Evolutionary conservation across 2,329 filamentous ascomycete species (phyloP).

Genomic region (Ambrosiella xylebori): DNA sequence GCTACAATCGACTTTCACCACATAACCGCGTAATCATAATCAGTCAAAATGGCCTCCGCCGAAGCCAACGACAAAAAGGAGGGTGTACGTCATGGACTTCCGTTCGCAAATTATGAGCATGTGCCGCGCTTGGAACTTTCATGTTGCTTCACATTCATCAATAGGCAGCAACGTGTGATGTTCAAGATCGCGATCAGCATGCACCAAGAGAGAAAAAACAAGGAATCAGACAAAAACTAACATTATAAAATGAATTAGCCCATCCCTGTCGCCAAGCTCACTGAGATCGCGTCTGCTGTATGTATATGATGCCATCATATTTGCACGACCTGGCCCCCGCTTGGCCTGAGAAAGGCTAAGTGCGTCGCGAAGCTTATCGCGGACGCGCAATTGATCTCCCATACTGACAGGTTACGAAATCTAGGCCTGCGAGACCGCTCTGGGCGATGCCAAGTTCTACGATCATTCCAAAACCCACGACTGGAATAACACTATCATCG

Average conservation of each 20-base stretch:
- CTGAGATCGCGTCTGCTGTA: slow-evolving; percentile 75
- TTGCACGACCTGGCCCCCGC: too few relatives aligned
- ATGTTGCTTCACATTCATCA: too few relatives aligned
- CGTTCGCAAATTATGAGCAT: too few relatives aligned
- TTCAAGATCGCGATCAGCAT: neutral
- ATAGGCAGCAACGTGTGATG: too few relatives aligned
- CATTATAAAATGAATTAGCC: slow-evolving; percentile 35
- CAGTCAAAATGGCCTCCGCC: slow-evolving; percentile 5
- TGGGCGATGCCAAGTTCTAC: slow-evolving; percentile 62
- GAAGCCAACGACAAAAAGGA: neutral
- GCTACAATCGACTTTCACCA: neutral
- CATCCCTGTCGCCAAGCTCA: slow-evolving; percentile 56
- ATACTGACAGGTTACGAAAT: neutral
- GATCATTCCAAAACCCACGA: slow-evolving; percentile 68
- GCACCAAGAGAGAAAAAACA: neutral
- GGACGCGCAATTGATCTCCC: neutral
- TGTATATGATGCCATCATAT: slow-evolving; percentile 18
- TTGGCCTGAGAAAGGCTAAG: too few relatives aligned
- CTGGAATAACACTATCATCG: slow-evolving; percentile 91
- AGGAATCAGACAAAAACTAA: neutral
- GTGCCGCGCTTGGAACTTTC: too few relatives aligned
- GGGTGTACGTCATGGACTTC: slow-evolving; percentile 2
- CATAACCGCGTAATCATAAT: neutral
- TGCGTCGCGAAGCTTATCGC: too few relatives aligned
- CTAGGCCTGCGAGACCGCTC: slow-evolving; percentile 67